These are phyloP conservation scores for Orobanche coerulescens DNA, from an alignment of 257 asterid species.

Conservation along the genomic window DNA sequence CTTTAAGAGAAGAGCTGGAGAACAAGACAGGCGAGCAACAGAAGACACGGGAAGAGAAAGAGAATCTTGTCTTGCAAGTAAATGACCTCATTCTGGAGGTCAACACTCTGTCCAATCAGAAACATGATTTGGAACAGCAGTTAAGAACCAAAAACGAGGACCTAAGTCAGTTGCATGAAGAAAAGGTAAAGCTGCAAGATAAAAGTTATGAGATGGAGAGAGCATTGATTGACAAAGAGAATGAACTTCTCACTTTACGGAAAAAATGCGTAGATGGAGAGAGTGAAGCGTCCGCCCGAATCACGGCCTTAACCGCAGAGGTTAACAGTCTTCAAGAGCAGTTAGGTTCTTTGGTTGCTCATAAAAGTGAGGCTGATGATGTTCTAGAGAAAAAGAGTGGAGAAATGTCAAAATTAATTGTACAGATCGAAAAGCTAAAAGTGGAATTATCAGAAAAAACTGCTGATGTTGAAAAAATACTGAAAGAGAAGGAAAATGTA, in stretches of 20 bases:
- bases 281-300: slow-evolving; percentile 31
- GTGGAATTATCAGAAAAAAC: slow-evolving; percentile 38
- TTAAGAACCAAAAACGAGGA: slow-evolving; percentile 34
- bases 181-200: slow-evolving; percentile 21
- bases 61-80: slow-evolving; percentile 23
- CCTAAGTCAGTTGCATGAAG: slow-evolving; percentile 30
- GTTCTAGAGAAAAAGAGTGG: slow-evolving; percentile 29
- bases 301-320: slow-evolving; percentile 30
- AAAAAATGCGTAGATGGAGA: slow-evolving; percentile 39
- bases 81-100: slow-evolving; percentile 32
- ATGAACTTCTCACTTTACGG: slow-evolving; percentile 31
- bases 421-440: slow-evolving; percentile 38
- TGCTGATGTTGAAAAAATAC: slow-evolving; percentile 30
- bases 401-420: slow-evolving; percentile 40
- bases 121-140: slow-evolving; percentile 47
- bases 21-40: slow-evolving; percentile 27
- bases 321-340: slow-evolving; percentile 34
- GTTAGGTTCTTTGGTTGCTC: slow-evolving; percentile 32
- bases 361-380: slow-evolving; percentile 40
- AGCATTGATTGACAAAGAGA: slow-evolving; percentile 34
- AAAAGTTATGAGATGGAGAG: slow-evolving; percentile 36
- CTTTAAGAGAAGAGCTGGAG: slow-evolving; percentile 38
- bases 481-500: slow-evolving; percentile 33
- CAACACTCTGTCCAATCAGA: slow-evolving; percentile 26
- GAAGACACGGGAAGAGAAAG: slow-evolving; percentile 35